These are phyloP conservation scores for Huiozyma sinensis DNA, from an alignment of 805 yeast genomes.

Conservation along the genomic window DNA sequence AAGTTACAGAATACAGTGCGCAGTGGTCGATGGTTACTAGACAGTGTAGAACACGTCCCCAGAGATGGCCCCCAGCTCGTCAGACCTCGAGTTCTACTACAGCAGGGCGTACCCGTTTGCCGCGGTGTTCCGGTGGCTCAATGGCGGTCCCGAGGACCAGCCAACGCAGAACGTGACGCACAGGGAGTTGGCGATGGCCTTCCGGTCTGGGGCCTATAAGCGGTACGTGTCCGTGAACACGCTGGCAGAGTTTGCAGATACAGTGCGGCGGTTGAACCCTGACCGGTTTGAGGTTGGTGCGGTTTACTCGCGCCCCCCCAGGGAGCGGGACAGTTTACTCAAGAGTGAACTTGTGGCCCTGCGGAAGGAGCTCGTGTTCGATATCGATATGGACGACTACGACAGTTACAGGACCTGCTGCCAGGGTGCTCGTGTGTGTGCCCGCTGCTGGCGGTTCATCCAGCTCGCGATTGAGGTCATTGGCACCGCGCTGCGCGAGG, in stretches of 20 bases:
- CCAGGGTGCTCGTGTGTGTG: conserved; percentile 71
- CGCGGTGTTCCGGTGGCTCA: conserved; percentile 77
- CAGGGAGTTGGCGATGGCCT: conserved; percentile 91
- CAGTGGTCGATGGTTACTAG: background rate
- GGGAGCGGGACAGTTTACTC: conserved; percentile 65
- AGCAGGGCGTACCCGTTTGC: conserved; percentile 65
- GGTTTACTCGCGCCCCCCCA: conserved; percentile 79
- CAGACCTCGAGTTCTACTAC: conserved; percentile 67
- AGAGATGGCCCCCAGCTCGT: conserved; percentile 24
- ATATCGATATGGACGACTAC: conserved; percentile 96
- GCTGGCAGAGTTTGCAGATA: conserved; percentile 64
- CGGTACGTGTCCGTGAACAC: conserved; percentile 71
- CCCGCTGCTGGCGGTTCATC: conserved; percentile 88
- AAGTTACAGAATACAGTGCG: background rate
- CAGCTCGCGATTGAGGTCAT: conserved; percentile 72
- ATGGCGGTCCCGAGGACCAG: conserved; percentile 53
- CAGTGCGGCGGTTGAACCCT: conserved; percentile 66
- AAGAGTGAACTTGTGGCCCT: conserved; percentile 71
- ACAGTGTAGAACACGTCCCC: too few species aligned
- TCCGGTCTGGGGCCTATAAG: conserved; percentile 76
- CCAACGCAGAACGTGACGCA: conserved; percentile 69
- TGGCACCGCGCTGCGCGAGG: conserved; percentile 62
- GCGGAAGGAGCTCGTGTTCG: conserved; percentile 83
- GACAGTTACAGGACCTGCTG: conserved; percentile 93
- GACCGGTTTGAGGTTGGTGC: conserved; percentile 94